A percentile compares a stretch with the other conserved stretches of the same genome.
Conservation (phyloP, 2,329 filamentous ascomycete species). For the Fusarium sp. region DNA sequence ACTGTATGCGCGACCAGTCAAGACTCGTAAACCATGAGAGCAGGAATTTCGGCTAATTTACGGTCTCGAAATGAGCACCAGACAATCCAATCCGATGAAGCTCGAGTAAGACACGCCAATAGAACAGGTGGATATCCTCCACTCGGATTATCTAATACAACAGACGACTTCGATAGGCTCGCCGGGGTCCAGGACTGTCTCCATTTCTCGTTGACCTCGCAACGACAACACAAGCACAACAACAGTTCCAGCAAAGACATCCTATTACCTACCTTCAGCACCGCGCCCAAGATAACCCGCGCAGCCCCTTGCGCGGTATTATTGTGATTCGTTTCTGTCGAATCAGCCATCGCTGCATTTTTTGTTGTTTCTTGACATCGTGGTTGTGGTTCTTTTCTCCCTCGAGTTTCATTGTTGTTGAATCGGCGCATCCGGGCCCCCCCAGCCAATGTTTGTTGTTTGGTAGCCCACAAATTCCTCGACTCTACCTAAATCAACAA, state of each 20-base stretch:
- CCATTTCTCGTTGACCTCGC: conserved; percentile 56
- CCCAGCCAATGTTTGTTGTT: conserved; percentile 57
- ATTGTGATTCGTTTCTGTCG: conserved; percentile 20
- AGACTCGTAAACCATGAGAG: conserved; percentile 13
- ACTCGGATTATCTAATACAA: conserved; percentile 38
- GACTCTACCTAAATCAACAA: conserved; percentile 47
- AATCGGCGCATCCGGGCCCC: conserved; percentile 46
- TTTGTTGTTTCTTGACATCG: conserved; percentile 32
- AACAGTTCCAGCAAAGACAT: conserved; percentile 49
- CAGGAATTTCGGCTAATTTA: conserved; percentile 47
- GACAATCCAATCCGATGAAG: conserved; percentile 11
- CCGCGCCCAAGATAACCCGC: conserved; percentile 44
- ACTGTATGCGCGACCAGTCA: conserved; percentile 29
- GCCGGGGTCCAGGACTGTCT: conserved; percentile 29
- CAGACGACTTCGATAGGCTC: conserved; percentile 22
- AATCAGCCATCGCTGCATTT: conserved; percentile 9
- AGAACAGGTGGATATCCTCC: conserved; percentile 19
- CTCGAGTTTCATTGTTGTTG: conserved; percentile 43
- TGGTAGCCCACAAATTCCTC: conserved; percentile 48
- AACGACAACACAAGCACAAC: conserved; percentile 58
- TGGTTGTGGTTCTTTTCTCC: conserved; percentile 20
- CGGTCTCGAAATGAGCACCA: conserved; percentile 20
- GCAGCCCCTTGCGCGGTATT: conserved; percentile 28
- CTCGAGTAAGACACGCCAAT: conserved; percentile 28
- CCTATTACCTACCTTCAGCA: conserved; percentile 46